Base-by-base conservation (phyloP, 148 eudicot genomes). In the Simmondsia chinensis region DNA sequence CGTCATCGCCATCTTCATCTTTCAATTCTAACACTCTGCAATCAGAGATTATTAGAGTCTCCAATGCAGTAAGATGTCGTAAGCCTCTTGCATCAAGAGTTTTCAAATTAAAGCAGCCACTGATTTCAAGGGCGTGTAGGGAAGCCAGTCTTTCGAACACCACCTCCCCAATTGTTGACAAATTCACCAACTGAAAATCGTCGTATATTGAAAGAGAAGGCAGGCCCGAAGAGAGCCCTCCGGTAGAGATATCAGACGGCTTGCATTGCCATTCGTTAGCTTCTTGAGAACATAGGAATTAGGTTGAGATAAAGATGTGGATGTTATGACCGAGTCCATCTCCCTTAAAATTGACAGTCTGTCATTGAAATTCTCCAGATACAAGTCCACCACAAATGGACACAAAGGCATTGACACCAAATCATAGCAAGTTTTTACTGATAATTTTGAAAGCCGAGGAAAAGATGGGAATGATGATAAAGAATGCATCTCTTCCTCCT, bases 361-460 rank as follows among this genome's bases (percentile, higher is more conserved):
- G 36, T 13, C 28, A 11, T 41, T 33, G 13, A 26, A 14, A 17
- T 45, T 11, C 18, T 50, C 27, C 16, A 5, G 35, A 59, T 7
- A 2, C 31, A 21, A 29, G 48, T 29, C 18, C 40, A 0, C 6
- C 0, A 24, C 20, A 38, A 4, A 4, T 7, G 63, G 56, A 41
- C 56, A 59, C n/a, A 23, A 8, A 6, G 42, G 25, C 18, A 30
- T 19, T 0, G 28, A 32, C 11, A 34, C 12, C 35, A 59, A 13
- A 17, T 33, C 18, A 4, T 24, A 43, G 46, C 63, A 59, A 7
- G 15, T 26, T 9, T 14, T 10, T 40, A 59, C 33, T n/a, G 12
- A 20, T 56, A 59, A 19, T 18, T 2, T 21, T 32, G 19, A 49
- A 52, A 41, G 36, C 7, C 41, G 38, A 8, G 6, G 56, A 34